Evolutionary conservation across 345 rosid genomes (phyloP).

Genomic region (Hibiscus mutabilis): DNA sequence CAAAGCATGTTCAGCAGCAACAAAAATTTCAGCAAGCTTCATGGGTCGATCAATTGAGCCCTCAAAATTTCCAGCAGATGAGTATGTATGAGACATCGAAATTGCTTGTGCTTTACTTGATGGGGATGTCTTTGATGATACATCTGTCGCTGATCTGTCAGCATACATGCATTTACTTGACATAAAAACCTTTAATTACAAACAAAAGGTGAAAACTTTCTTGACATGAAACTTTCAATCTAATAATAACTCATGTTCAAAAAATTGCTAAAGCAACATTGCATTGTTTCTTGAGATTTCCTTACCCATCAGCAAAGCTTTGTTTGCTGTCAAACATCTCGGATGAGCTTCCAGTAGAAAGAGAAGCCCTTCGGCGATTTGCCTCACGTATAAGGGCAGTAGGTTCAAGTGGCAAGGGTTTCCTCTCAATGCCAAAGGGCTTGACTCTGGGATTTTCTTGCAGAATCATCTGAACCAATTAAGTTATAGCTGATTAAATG

Average conservation of each 20-base stretch:
- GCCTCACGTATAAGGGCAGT: constrained; percentile 89
- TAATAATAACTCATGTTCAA: neutral
- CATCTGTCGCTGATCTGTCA: constrained; percentile 72
- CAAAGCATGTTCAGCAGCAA: constrained; percentile 88
- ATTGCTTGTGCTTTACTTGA: constrained; percentile 34
- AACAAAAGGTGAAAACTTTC: neutral
- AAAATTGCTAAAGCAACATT: neutral
- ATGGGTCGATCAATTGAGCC: constrained; percentile 79
- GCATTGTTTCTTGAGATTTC: constrained; percentile 16
- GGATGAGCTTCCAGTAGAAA: constrained; percentile 80
- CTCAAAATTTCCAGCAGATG: constrained; percentile 76
- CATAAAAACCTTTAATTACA: constrained; percentile 19
- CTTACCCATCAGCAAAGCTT: constrained; percentile 48
- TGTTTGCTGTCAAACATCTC: constrained; percentile 38
- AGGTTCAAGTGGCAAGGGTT: constrained; percentile 93
- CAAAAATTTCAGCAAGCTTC: constrained; percentile 96
- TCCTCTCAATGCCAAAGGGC: constrained; percentile 84
- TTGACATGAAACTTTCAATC: neutral
- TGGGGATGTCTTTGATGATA: constrained; percentile 37
- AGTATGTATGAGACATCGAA: constrained; percentile 64
- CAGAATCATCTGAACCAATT: constrained; percentile 56
- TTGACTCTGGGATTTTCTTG: constrained; percentile 59
- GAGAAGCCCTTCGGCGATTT: constrained; percentile 90
- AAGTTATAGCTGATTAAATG: neutral
- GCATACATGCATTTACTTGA: constrained; percentile 20